Conservation (phyloP, 352 stramenopile genomes). For the Pythium chondricola region DNA sequence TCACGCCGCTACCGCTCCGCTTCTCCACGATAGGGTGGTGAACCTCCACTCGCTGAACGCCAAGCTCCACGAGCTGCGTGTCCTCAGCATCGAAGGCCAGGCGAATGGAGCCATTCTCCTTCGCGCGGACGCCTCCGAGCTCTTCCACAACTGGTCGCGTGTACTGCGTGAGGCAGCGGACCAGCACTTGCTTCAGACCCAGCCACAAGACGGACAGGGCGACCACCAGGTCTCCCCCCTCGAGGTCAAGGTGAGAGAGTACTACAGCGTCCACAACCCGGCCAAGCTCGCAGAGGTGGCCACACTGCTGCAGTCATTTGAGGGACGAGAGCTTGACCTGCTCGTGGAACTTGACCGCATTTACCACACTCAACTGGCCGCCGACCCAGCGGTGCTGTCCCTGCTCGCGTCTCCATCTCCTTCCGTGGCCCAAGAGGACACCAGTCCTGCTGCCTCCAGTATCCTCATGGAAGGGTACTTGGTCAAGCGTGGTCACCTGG, state of each 20-base stretch:
- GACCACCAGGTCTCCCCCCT: too few relatives aligned
- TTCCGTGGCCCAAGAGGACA: background rate
- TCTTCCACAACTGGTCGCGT: slow-evolving; percentile 17
- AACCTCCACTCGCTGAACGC: slow-evolving; percentile 18
- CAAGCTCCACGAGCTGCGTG: slow-evolving; percentile 21
- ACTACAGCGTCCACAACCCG: slow-evolving; percentile 88
- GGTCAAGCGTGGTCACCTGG: slow-evolving; percentile 60
- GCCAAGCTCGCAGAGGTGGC: slow-evolving; percentile 81
- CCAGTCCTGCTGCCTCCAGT: background rate
- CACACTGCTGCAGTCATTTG: slow-evolving; percentile 43
- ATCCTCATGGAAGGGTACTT: slow-evolving; percentile 75
- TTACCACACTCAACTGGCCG: slow-evolving; percentile 41
- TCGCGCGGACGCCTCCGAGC: slow-evolving; percentile 11
- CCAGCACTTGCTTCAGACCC: background rate
- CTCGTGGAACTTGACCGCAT: slow-evolving; percentile 60
- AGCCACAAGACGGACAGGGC: slow-evolving; percentile 4
- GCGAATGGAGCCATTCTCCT: slow-evolving; percentile 15
- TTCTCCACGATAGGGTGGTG: slow-evolving; percentile 11
- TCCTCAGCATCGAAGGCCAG: slow-evolving; percentile 17
- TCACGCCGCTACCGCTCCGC: slow-evolving; percentile 1
- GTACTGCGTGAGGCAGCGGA: slow-evolving; percentile 12
- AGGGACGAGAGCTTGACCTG: slow-evolving; percentile 41
- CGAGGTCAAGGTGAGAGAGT: slow-evolving; percentile 46
- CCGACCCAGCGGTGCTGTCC: slow-evolving; percentile 23
- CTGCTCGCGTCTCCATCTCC: slow-evolving; percentile 14